phyloP scores from a whole-genome alignment of 1,139 yeast genomes.

The Candida anutae region DNA sequence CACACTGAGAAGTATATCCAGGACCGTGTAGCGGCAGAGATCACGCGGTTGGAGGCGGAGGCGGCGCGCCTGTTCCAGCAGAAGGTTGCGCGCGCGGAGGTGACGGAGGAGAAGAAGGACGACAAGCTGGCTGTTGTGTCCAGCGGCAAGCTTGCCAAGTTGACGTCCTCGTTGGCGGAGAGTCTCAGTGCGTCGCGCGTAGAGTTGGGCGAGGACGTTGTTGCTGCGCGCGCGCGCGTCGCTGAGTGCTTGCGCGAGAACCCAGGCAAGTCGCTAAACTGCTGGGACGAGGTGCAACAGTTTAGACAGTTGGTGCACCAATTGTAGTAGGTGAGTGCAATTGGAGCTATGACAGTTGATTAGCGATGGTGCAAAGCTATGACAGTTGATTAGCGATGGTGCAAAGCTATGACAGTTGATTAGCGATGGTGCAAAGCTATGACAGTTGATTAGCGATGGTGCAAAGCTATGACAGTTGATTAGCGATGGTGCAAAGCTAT shows the following conservation, averaged over 20 bases:
- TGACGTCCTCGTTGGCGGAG: constrained; percentile 41
- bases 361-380: too few relatives aligned
- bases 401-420: too few relatives aligned
- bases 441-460: too few relatives aligned
- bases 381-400: too few relatives aligned
- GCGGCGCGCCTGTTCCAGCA: constrained; percentile 49
- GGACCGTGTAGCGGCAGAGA: constrained; percentile 62
- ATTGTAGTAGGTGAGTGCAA: constrained; percentile 13
- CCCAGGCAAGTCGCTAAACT: constrained; percentile 69
- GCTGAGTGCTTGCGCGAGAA: constrained; percentile 62
- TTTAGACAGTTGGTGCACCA: constrained; percentile 51
- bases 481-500: too few relatives aligned
- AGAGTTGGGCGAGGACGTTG: constrained; percentile 22
- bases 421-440: too few relatives aligned
- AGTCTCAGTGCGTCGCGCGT: constrained; percentile 38
- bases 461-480: too few relatives aligned
- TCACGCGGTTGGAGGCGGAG: constrained; percentile 54
- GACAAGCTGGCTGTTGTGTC: constrained; percentile 18
- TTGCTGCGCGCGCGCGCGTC: constrained; percentile 48
- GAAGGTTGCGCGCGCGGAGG: constrained; percentile 38
- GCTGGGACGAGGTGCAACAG: constrained; percentile 78
- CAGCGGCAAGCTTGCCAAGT: constrained; percentile 32
- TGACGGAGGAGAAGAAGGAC: constrained; percentile 15
- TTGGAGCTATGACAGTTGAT: too few relatives aligned
- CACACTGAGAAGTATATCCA: constrained; percentile 72